These are phyloP conservation scores for Saccharata proteae DNA, from an alignment of 2,329 filamentous ascomycete genomes.

Conservation along the genomic window DNA sequence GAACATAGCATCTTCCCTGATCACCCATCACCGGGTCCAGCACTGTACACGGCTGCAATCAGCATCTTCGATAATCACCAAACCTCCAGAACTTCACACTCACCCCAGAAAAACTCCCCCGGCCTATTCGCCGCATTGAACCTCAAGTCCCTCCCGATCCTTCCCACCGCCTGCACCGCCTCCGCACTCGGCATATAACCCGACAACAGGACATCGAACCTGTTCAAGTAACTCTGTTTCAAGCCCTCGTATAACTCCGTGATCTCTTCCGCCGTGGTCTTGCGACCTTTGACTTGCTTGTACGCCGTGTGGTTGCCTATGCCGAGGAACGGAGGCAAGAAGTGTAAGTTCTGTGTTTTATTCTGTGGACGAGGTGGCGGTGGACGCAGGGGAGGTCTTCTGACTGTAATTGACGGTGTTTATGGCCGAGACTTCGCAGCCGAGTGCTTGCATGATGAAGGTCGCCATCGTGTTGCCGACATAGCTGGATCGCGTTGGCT, in stretches of 20 bases:
- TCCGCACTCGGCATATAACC: conserved; percentile 87
- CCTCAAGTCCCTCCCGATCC: conserved; percentile 71
- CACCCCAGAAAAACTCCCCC: conserved; percentile 80
- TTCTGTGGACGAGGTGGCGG: not conserved
- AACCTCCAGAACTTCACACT: conserved; percentile 1
- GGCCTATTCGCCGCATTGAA: conserved; percentile 48
- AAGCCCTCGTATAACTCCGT: conserved; percentile 73
- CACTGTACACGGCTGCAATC: conserved; percentile 38
- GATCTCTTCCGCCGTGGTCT: conserved; percentile 71
- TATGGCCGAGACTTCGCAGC: conserved; percentile 84
- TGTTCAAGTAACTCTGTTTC: conserved; percentile 68
- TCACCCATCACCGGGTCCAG: conserved; percentile 98
- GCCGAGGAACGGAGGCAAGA: too few species aligned
- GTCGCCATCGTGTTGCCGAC: conserved; percentile 97
- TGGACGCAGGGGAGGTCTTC: conserved; percentile 23
- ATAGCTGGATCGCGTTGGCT: conserved; percentile 48
- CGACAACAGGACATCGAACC: conserved; percentile 89
- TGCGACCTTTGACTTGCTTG: conserved; percentile 73
- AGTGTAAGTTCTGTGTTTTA: conserved; percentile 3
- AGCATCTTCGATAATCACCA: too few species aligned
- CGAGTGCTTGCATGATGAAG: conserved; percentile 84
- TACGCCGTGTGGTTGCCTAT: conserved; percentile 93
- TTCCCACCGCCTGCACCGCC: conserved; percentile 70
- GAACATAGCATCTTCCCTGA: conserved; percentile 82
- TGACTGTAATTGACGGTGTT: conserved; percentile 97